A percentile compares a stretch with the other conserved stretches of the same genome.
Evolutionary conservation across 148 eudicot species (phyloP).

Genomic region (Fagopyrum tataricum): DNA sequence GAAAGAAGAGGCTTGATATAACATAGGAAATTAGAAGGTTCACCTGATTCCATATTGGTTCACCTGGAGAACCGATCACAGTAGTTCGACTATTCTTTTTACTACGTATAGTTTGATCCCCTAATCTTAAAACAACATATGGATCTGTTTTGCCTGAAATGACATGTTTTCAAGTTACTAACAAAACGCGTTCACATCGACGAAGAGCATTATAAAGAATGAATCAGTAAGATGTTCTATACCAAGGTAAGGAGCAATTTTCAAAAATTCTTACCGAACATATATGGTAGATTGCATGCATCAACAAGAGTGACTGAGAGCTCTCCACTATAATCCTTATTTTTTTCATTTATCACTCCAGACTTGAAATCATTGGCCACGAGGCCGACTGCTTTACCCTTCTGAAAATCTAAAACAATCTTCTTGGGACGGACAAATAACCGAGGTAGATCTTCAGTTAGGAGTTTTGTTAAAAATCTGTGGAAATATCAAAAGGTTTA

Average conservation of each 20-base stretch:
- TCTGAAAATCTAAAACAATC: slow-evolving; percentile 91
- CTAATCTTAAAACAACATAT: slow-evolving; percentile 67
- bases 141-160: slow-evolving; percentile 91
- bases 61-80: slow-evolving; percentile 91
- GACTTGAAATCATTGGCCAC: slow-evolving; percentile 46
- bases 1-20: not conserved
- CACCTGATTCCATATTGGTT: slow-evolving; percentile 98
- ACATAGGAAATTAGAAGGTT: not conserved
- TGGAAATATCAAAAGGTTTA: not conserved
- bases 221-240: not conserved
- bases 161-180: not conserved
- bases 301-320: slow-evolving; percentile 93
- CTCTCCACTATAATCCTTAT: slow-evolving; percentile 80
- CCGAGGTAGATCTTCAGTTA: slow-evolving; percentile 89
- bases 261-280: slow-evolving; percentile 41
- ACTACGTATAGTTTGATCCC: slow-evolving; percentile 84
- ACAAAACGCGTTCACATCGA: not conserved
- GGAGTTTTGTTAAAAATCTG: slow-evolving; percentile 91
- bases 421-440: slow-evolving; percentile 94
- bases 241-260: not conserved
- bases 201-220: not conserved
- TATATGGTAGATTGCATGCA: slow-evolving; percentile 75
- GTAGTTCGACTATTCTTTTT: slow-evolving; percentile 95
- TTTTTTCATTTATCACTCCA: slow-evolving; percentile 69
- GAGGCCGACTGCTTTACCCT: slow-evolving; percentile 80